These are phyloP conservation scores for Oropetium thomaeum DNA, from an alignment of 176 grass and related monocot species.

Conservation along the genomic window DNA sequence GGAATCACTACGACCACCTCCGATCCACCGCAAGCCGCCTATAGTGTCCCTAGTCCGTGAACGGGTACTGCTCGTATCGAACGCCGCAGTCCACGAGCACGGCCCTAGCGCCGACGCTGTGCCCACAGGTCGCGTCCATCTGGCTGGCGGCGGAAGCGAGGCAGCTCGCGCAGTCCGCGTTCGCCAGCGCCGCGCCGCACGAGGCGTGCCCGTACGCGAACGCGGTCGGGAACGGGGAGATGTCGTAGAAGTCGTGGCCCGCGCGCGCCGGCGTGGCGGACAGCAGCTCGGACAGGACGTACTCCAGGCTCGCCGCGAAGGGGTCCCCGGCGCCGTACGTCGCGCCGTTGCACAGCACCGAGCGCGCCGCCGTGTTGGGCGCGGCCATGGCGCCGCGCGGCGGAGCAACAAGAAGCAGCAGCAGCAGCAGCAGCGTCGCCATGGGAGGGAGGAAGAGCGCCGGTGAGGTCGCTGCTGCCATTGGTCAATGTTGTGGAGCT, in stretches of 20 bases:
- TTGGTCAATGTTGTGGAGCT: not conserved
- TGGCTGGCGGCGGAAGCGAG: slow-evolving; percentile 33
- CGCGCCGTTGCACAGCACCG: slow-evolving; percentile 51
- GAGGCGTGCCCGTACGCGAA: slow-evolving; percentile 59
- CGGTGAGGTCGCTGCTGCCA: not conserved
- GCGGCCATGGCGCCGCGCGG: not conserved
- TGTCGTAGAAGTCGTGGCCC: slow-evolving; percentile 26
- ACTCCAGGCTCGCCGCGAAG: slow-evolving; percentile 47
- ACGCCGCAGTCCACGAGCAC: slow-evolving; percentile 52
- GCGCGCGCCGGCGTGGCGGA: slow-evolving; percentile 16
- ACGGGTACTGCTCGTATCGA: slow-evolving; percentile 59
- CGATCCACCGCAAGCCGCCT: not conserved
- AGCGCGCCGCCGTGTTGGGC: slow-evolving; percentile 38
- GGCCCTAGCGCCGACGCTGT: slow-evolving; percentile 47
- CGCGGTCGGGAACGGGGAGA: slow-evolving; percentile 54
- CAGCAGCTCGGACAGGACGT: slow-evolving; percentile 41
- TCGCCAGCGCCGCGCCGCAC: slow-evolving; percentile 13
- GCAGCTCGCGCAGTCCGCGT: slow-evolving; percentile 36
- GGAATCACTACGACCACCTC: no score
- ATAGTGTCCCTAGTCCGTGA: slow-evolving; percentile 6
- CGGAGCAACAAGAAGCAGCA: not conserved
- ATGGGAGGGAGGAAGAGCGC: not conserved
- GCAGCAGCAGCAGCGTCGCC: not conserved
- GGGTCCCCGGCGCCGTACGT: slow-evolving; percentile 48
- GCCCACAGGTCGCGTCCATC: slow-evolving; percentile 38